Evolutionary conservation across 2,329 filamentous ascomycete species (phyloP).

Genomic region (Byssothecium circinans): DNA sequence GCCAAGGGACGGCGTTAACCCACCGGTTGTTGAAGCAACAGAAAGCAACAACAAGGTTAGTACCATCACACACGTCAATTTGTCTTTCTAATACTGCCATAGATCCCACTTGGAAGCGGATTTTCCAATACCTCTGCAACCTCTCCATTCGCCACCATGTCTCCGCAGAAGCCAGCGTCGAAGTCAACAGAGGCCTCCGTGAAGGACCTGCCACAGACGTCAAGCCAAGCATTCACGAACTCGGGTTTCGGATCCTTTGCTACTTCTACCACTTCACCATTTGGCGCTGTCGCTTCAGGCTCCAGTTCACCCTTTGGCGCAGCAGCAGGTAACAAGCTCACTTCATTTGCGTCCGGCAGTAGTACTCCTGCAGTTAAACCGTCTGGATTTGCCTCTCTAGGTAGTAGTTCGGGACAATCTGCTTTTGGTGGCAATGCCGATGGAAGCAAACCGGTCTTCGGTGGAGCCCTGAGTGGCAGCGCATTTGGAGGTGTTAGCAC

Average conservation of each 20-base stretch:
- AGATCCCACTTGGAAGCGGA: conserved; percentile 44
- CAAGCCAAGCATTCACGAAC: conserved; percentile 54
- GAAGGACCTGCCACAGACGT: conserved; percentile 41
- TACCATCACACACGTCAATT: background rate
- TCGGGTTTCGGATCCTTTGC: conserved; percentile 51
- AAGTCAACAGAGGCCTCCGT: conserved; percentile 18
- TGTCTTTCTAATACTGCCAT: conserved; percentile 13
- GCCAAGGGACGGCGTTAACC: conserved; percentile 36
- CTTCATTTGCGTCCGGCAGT: conserved; percentile 31
- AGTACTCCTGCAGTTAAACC: conserved; percentile 9
- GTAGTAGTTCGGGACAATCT: conserved; percentile 33
- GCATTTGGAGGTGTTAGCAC: conserved; percentile 32
- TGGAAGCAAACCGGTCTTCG: conserved; percentile 12
- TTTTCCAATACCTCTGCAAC: conserved; percentile 50
- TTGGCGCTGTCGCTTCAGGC: conserved; percentile 28
- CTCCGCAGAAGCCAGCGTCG: conserved; percentile 37
- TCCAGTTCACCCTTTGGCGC: conserved; percentile 42
- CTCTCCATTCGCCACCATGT: conserved; percentile 53
- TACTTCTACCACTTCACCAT: conserved; percentile 41
- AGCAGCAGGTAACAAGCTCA: conserved; percentile 25
- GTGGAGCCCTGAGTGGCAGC: conserved; percentile 42
- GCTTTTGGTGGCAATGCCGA: conserved; percentile 34
- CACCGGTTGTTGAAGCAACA: conserved; percentile 18
- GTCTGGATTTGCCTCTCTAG: conserved; percentile 41
- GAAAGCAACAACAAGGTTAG: conserved; percentile 30